Evolutionary conservation across 1,284 basidiomycete species (phyloP).

Genomic region (Sporisorium reilianum): DNA sequence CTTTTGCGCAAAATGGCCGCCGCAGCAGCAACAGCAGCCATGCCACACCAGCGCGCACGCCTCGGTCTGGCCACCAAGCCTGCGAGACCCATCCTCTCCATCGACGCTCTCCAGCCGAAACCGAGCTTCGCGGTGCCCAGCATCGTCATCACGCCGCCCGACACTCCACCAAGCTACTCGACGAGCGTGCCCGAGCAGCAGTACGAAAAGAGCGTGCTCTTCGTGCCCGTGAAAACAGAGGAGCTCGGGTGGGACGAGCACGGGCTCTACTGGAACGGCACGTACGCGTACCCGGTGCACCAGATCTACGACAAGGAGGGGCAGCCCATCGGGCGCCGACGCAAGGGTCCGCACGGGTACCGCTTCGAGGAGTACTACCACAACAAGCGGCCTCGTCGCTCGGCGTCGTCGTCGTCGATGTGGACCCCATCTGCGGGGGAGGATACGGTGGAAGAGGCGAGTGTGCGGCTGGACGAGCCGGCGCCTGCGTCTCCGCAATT

Average conservation of each 20-base stretch:
- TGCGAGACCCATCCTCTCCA: constrained; percentile 16
- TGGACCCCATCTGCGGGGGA: background rate
- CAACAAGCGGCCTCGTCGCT: constrained; percentile 29
- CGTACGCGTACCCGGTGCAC: constrained; percentile 56
- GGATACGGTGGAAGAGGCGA: constrained; percentile 30
- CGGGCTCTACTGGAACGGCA: constrained; percentile 63
- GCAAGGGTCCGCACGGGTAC: constrained; percentile 44
- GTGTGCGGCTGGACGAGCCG: constrained; percentile 35
- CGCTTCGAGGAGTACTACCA: constrained; percentile 47
- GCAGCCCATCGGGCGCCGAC: constrained; percentile 32
- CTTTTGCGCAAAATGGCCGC: constrained; percentile 22
- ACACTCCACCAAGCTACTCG: constrained; percentile 35
- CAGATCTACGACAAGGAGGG: constrained; percentile 49
- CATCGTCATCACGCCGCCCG: constrained; percentile 56
- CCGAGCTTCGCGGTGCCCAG: constrained; percentile 39
- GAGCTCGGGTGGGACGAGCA: constrained; percentile 63
- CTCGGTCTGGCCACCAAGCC: background rate
- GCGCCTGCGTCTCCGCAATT: too few species aligned
- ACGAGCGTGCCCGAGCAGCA: constrained; percentile 48
- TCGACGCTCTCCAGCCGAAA: constrained; percentile 14
- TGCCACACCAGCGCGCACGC: constrained; percentile 6
- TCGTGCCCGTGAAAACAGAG: constrained; percentile 61
- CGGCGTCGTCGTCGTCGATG: constrained; percentile 1
- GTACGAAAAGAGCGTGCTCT: constrained; percentile 53
- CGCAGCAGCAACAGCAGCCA: constrained; percentile 13